These are phyloP conservation scores for Naganishia vishniacii DNA, from an alignment of 768 basidiomycete species.

Conservation along the genomic window DNA sequence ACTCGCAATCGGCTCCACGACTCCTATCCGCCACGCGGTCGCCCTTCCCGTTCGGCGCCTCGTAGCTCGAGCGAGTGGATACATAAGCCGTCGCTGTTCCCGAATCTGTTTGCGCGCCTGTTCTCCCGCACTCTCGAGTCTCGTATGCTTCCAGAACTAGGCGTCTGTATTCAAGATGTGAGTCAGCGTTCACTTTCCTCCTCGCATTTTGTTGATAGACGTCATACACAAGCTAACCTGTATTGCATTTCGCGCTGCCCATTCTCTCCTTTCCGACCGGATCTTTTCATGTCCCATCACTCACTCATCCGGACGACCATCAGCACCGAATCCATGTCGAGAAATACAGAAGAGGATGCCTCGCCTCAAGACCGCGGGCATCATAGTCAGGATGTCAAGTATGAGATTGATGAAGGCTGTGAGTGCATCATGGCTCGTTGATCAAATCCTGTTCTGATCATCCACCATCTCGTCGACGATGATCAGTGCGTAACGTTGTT, in stretches of 20 bases:
- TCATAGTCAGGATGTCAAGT: not conserved
- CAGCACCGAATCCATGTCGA: conserved; percentile 2
- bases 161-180: not conserved
- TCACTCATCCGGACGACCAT: not conserved
- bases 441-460: no score
- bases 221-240: not conserved
- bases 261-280: not conserved
- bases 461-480: not conserved
- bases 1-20: not conserved
- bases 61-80: not conserved
- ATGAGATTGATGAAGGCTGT: conserved; percentile 7
- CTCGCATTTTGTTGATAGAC: not conserved
- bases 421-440: no score
- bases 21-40: conserved; percentile 14
- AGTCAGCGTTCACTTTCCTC: not conserved
- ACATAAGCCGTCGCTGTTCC: conserved; percentile 18
- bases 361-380: not conserved
- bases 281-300: not conserved
- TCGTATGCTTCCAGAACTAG: conserved; percentile 9
- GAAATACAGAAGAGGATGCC: conserved; percentile 8
- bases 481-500: conserved; percentile 4
- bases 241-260: not conserved
- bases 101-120: not conserved
- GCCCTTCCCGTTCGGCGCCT: no score
- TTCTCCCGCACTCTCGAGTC: conserved; percentile 7